Conservation (phyloP, 2,329 filamentous ascomycete species). For the Endothia cerciana region DNA sequence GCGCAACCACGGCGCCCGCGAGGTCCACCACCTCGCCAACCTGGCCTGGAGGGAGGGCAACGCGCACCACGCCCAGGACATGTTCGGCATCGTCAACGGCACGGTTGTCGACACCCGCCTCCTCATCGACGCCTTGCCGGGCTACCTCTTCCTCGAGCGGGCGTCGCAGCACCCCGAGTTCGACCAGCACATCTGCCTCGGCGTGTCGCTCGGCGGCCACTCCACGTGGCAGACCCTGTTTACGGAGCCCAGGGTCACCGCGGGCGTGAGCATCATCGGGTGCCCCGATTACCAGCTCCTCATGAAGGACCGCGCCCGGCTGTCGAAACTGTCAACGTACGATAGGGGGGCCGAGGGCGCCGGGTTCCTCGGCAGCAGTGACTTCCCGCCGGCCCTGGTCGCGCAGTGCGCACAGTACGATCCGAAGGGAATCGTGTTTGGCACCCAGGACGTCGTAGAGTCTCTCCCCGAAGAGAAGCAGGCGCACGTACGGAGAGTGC, state of each 20-base stretch:
- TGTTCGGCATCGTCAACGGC: conserved; percentile 77
- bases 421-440: conserved; percentile 75
- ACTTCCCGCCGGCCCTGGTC: conserved; percentile 75
- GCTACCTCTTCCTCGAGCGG: conserved; percentile 66
- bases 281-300: conserved; percentile 83
- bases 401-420: conserved; percentile 68
- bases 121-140: conserved; percentile 77
- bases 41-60: conserved; percentile 81
- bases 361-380: conserved; percentile 73
- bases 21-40: conserved; percentile 71
- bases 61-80: conserved; percentile 82
- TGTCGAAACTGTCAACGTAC: conserved; percentile 68
- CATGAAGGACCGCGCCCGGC: conserved; percentile 76
- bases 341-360: conserved; percentile 58
- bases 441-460: conserved; percentile 44
- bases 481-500: conserved; percentile 47
- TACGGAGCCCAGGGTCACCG: conserved; percentile 76
- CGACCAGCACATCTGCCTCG: conserved; percentile 74
- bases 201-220: conserved; percentile 86
- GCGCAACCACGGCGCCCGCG: conserved; percentile 82
- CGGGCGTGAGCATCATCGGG: conserved; percentile 80
- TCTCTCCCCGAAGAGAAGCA: conserved; percentile 43
- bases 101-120: conserved; percentile 76
- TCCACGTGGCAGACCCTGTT: conserved; percentile 83
- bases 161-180: conserved; percentile 40